These are phyloP conservation scores for Nicotiana tomentosiformis DNA, from an alignment of 257 asterid species.

Conservation along the genomic window DNA sequence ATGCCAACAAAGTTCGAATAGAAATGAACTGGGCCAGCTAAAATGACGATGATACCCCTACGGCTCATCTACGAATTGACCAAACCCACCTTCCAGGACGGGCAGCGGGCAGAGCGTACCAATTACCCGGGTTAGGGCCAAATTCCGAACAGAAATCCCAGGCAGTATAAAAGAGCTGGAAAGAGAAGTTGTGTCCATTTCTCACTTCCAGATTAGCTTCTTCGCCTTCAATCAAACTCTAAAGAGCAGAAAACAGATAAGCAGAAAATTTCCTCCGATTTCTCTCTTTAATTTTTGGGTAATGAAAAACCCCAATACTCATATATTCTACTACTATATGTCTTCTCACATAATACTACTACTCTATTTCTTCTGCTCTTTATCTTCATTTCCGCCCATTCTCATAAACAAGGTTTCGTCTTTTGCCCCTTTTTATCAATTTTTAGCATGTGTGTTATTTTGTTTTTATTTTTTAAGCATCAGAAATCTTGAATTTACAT, in stretches of 20 bases:
- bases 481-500: not conserved
- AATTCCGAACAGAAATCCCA: not conserved
- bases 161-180: not conserved
- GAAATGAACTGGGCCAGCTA: too few relatives aligned
- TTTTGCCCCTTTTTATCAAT: not conserved
- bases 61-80: not conserved
- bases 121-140: not conserved
- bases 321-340: slow-evolving; percentile 6
- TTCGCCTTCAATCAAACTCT: not conserved
- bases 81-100: not conserved
- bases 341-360: slow-evolving; percentile 3
- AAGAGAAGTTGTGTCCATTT: not conserved
- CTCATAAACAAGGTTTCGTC: slow-evolving; percentile 6
- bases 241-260: slow-evolving; percentile 4
- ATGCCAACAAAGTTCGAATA: too few relatives aligned
- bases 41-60: not conserved
- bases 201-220: slow-evolving; percentile 2
- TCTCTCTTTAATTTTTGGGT: not conserved
- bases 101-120: not conserved
- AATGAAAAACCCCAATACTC: slow-evolving; percentile 3
- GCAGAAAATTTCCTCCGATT: not conserved
- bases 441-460: not conserved
- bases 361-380: not conserved
- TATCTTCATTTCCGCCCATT: not conserved
- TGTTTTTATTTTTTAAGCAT: not conserved